Percentiles rank a stretch among this genome's conserved stretches.
Evolutionary conservation across 1,284 basidiomycete species (phyloP).

Genomic region (Abortiporus biennis): DNA sequence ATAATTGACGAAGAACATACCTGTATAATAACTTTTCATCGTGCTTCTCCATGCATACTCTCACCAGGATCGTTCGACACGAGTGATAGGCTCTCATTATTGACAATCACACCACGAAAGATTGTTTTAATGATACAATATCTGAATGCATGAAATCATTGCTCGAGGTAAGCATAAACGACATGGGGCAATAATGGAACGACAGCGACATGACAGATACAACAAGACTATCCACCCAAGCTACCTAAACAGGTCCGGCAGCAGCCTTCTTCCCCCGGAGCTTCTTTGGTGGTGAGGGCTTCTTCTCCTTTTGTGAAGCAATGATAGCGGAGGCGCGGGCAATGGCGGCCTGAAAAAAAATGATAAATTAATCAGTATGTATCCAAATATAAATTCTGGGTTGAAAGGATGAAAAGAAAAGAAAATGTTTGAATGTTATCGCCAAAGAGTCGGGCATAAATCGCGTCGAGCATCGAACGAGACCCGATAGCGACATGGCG

Average conservation of each 20-base stretch:
- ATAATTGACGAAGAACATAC: too few species aligned
- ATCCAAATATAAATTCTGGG: neutral
- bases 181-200: constrained; percentile 6
- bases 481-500: constrained; percentile 71
- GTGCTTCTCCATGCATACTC: too few species aligned
- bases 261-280: constrained; percentile 65
- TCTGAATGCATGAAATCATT: too few species aligned
- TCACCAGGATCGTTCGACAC: too few species aligned
- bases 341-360: constrained; percentile 57
- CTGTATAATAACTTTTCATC: too few species aligned
- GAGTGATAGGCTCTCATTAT: too few species aligned
- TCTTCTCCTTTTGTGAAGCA: constrained; percentile 67
- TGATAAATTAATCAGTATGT: constrained; percentile 9
- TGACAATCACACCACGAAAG: too few species aligned
- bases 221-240: constrained; percentile 1
- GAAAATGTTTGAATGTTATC: constrained; percentile 40
- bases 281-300: constrained; percentile 69
- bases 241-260: constrained; percentile 7
- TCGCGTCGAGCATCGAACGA: constrained; percentile 57
- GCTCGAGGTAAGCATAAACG: too few species aligned
- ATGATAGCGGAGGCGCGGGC: constrained; percentile 77
- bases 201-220: constrained; percentile 2
- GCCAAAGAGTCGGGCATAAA: constrained; percentile 64
- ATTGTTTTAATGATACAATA: too few species aligned
- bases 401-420: constrained; percentile 8